These are phyloP conservation scores for Neurospora tetraspora DNA, from an alignment of 495 filamentous ascomycete species.

Conservation along the genomic window DNA sequence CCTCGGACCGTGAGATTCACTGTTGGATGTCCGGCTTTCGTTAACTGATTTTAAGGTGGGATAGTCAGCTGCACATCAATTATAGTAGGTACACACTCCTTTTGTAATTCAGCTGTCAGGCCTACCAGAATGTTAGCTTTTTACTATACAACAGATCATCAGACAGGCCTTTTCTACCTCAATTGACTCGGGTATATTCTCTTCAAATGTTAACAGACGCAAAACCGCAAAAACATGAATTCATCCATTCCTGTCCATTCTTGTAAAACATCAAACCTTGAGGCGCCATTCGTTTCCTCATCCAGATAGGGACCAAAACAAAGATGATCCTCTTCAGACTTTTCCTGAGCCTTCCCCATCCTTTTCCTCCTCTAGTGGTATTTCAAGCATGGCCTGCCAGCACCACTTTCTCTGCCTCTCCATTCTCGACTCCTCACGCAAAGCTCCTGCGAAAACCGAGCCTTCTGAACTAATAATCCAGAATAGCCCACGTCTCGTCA, in stretches of 20 bases:
- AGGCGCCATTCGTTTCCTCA: background rate
- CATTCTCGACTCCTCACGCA: background rate
- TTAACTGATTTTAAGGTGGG: background rate
- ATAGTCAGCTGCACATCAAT: background rate
- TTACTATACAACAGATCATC: background rate
- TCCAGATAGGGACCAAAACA: background rate
- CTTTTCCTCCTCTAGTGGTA: background rate
- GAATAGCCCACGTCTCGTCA: conserved; percentile 69
- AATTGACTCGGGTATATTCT: background rate
- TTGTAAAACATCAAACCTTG: background rate
- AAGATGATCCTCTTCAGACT: background rate
- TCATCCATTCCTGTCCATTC: background rate
- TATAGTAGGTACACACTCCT: background rate
- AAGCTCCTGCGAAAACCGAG: background rate
- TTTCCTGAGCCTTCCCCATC: background rate
- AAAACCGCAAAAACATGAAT: background rate
- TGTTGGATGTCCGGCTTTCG: background rate
- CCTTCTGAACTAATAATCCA: conserved; percentile 44
- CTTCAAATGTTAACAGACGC: background rate
- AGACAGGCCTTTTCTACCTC: background rate
- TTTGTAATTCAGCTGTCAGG: background rate
- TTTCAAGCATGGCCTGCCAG: background rate
- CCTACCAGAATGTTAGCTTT: background rate
- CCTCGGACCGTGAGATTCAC: background rate
- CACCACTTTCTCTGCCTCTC: background rate